phyloP scores from a whole-genome alignment of 306 rosid species.

The Cucumis melo region DNA sequence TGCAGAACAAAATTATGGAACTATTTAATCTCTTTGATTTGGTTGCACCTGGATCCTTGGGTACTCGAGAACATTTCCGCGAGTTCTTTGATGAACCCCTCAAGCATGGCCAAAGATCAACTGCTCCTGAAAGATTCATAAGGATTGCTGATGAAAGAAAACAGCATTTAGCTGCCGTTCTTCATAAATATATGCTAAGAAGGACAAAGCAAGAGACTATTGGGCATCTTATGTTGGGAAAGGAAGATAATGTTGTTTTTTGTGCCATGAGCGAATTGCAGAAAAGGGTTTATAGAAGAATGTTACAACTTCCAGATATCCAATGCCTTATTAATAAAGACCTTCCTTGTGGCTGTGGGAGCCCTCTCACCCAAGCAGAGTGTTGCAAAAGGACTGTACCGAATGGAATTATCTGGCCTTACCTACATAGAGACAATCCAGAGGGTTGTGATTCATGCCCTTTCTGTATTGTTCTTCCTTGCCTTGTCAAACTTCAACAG shows the following conservation, averaged over 20 bases:
- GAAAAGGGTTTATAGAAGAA: constrained; percentile 69
- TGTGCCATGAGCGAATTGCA: constrained; percentile 93
- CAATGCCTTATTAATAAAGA: constrained; percentile 82
- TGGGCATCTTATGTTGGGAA: constrained; percentile 98
- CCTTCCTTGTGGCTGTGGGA: constrained; percentile 77
- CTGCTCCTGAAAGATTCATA: constrained; percentile 80
- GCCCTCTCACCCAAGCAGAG: constrained; percentile 85
- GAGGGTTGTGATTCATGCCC: constrained; percentile 97
- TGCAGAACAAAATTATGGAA: constrained; percentile 96
- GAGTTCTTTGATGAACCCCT: constrained; percentile 87
- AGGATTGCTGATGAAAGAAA: constrained; percentile 67
- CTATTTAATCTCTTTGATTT: constrained; percentile 85
- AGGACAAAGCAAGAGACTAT: constrained; percentile 94
- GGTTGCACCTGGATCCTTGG: constrained; percentile 88
- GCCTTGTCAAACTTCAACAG: constrained; percentile 96
- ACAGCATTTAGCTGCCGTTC: constrained; percentile 53
- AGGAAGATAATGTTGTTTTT: constrained; percentile 84
- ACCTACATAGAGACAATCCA: constrained; percentile 71
- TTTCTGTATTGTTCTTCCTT: constrained; percentile 86
- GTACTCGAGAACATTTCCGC: constrained; percentile 88
- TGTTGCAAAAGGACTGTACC: constrained; percentile 80
- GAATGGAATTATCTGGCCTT: constrained; percentile 79
- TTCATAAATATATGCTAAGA: constrained; percentile 75
- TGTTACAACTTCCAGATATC: constrained; percentile 81
- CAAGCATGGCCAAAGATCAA: constrained; percentile 90